Evolutionary conservation across 73 alveolate genomes (phyloP), one percentile per base, ranked within the genome.

Genomic region (Urostyla sp.): DNA sequence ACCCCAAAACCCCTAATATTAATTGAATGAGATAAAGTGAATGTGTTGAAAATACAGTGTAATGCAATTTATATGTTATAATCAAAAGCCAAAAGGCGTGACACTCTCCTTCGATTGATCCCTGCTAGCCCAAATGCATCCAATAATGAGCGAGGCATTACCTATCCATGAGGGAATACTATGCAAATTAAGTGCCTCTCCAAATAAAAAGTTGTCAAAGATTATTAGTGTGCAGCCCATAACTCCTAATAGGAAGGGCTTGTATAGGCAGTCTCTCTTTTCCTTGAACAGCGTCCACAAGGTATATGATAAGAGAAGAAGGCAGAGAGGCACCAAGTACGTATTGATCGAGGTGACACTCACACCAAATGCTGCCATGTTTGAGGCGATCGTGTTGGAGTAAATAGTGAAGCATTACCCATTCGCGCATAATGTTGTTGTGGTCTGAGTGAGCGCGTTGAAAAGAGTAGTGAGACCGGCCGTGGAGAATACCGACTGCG

Each of bases 111-210:
- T 69, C n/a, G 83, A 69, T 1, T 15, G 3, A n/a, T 69, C 83
- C 34, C 83, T 45, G 4, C 83, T 69, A 15, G 83, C 83, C 83
- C 83, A 69, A 2, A 69, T 69, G 49, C 72, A 46, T 49, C 53
- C 83, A 46, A 45, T 49, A 45, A 69, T 69, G 4, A 69, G 83
- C 23, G 49, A 48, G 31, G 72, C 83, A 31, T 69, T 69, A 6
- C 83, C 83, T 7, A 59, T 69, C 83, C 83, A 69, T 24, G 83
- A 69, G 3, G 83, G 83, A 24, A 69, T 69, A 26, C 49, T 69
- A 34, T 48, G n/a, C 27, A 69, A 23, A 23, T 69, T 69, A 7
- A 69, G 55, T 7, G 57, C 30, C 55, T 69, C 83, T 20, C 83
- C 83, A 1, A 69, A 32, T 5, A 69, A 16, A 32, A 69, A 69